phyloP scores from a whole-genome alignment of 2,329 filamentous ascomycete genomes.

The Epichloe festucae region DNA sequence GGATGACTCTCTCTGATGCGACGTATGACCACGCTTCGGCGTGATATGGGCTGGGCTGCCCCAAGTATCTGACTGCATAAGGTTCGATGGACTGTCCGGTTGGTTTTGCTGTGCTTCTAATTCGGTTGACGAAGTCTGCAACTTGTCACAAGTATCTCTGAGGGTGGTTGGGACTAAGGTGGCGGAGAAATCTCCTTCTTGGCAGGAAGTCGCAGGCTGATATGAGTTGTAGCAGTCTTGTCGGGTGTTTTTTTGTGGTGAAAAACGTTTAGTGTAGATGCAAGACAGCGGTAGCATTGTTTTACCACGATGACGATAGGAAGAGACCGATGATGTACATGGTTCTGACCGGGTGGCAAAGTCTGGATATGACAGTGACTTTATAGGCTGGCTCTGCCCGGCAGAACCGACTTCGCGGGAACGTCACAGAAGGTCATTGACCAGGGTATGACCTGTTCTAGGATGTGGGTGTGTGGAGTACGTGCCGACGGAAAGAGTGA shows the following conservation, averaged over 20 bases:
- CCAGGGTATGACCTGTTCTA: conserved; percentile 2
- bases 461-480: no score
- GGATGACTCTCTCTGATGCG: conserved; percentile 48
- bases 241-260: neutral
- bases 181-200: neutral
- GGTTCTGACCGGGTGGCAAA: conserved; percentile 2
- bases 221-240: neutral
- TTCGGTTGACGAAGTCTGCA: neutral
- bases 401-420: conserved; percentile 6
- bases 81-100: conserved; percentile 8
- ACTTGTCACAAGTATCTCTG: neutral
- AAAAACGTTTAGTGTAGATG: neutral
- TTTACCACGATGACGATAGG: neutral
- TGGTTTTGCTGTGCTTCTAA: neutral
- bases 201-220: neutral
- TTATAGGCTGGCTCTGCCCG: conserved; percentile 5
- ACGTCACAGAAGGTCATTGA: conserved; percentile 6
- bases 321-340: neutral
- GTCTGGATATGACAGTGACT: conserved; percentile 1
- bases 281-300: neutral
- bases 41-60: conserved; percentile 23
- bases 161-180: neutral
- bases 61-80: conserved; percentile 32
- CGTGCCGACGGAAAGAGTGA: neutral
- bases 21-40: conserved; percentile 24